phyloP scores from a whole-genome alignment of 352 stramenopile species.

The Peronospora farinosa region DNA sequence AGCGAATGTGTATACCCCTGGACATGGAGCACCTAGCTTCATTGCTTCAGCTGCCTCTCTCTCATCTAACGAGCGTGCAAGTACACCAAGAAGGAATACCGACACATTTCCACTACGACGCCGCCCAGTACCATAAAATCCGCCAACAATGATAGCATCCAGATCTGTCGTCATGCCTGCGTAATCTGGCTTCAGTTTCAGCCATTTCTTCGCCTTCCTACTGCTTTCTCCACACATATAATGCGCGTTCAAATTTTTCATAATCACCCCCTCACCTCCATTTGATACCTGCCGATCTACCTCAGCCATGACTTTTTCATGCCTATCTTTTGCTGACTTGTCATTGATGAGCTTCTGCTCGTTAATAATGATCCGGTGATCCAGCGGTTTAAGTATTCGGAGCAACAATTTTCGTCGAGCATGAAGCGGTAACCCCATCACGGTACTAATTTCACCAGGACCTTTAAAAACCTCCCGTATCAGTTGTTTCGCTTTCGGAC shows the following conservation, averaged over 20 bases:
- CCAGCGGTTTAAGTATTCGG: conserved; percentile 57
- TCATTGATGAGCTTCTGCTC: conserved; percentile 76
- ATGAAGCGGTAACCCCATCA: conserved; percentile 71
- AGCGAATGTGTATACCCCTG: conserved; percentile 68
- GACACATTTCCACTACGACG: conserved; percentile 76
- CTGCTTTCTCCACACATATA: conserved; percentile 85
- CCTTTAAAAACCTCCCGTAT: conserved; percentile 60
- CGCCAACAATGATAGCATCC: conserved; percentile 73
- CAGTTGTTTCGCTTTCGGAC: conserved; percentile 36
- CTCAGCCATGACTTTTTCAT: conserved; percentile 78
- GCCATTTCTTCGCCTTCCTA: conserved; percentile 73
- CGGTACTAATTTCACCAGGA: conserved; percentile 46
- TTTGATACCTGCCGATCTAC: conserved; percentile 64
- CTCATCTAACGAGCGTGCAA: conserved; percentile 58
- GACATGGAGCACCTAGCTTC: conserved; percentile 43
- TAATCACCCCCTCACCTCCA: conserved; percentile 76
- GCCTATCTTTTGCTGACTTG: conserved; percentile 63
- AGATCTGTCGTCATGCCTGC: conserved; percentile 80
- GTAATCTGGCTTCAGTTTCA: conserved; percentile 86
- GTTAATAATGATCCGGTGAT: conserved; percentile 73
- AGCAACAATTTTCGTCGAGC: conserved; percentile 54
- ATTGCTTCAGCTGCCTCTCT: conserved; percentile 37
- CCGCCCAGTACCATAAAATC: conserved; percentile 71
- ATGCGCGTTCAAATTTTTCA: conserved; percentile 83
- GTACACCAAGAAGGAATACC: conserved; percentile 69